These are phyloP conservation scores for Kuraishia borneana DNA, from an alignment of 805 yeast genomes.

Conservation along the genomic window DNA sequence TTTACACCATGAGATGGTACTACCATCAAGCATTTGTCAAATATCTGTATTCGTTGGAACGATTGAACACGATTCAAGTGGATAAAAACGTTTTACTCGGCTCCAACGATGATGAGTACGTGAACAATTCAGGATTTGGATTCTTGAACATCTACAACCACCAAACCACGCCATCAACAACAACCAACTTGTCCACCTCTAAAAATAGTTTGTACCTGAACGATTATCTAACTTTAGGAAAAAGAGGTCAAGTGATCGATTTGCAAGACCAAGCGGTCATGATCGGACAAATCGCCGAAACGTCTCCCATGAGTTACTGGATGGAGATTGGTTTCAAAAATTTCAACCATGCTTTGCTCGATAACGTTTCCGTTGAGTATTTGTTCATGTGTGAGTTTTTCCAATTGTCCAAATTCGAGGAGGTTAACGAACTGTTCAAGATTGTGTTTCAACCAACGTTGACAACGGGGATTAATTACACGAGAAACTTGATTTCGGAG, in stretches of 20 bases:
- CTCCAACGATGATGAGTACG: slow-evolving; percentile 1
- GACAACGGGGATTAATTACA: slow-evolving; percentile 34
- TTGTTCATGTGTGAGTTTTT: slow-evolving; percentile 66
- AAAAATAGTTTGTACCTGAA: slow-evolving; percentile 14
- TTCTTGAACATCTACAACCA: slow-evolving; percentile 4
- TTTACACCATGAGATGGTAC: slow-evolving; percentile 90
- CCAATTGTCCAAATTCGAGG: slow-evolving; percentile 31
- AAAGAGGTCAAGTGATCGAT: slow-evolving; percentile 46
- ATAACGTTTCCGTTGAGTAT: slow-evolving; percentile 70
- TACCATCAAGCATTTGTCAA: slow-evolving; percentile 69
- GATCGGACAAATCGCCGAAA: slow-evolving; percentile 79
- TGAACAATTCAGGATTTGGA: slow-evolving; percentile 1
- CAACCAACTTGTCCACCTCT: not conserved
- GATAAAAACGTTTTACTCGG: slow-evolving; percentile 53
- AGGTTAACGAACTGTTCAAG: slow-evolving; percentile 33
- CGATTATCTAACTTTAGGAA: slow-evolving; percentile 49
- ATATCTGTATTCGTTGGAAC: slow-evolving; percentile 62
- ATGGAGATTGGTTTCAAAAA: slow-evolving; percentile 66
- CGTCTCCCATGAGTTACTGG: slow-evolving; percentile 53
- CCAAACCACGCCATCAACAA: slow-evolving; percentile 1
- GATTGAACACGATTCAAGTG: slow-evolving; percentile 40
- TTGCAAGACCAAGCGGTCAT: slow-evolving; percentile 53
- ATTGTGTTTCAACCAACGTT: slow-evolving; percentile 44
- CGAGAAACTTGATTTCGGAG: slow-evolving; percentile 24
- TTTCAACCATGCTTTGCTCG: slow-evolving; percentile 61